These are phyloP conservation scores for Claviceps maximensis DNA, from an alignment of 2,329 filamentous ascomycete species.

Conservation along the genomic window DNA sequence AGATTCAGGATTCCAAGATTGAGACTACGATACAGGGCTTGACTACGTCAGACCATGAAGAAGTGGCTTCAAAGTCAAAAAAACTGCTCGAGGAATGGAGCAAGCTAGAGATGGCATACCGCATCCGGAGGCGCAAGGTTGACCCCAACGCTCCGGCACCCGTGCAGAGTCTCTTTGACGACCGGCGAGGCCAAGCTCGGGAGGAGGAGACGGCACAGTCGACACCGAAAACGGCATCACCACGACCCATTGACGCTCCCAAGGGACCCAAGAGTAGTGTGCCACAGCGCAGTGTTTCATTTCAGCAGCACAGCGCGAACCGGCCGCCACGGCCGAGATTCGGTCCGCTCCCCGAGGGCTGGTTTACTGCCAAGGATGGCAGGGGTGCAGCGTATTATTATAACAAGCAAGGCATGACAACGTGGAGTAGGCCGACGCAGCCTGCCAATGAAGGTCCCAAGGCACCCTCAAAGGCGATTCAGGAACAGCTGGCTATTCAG, in stretches of 20 bases:
- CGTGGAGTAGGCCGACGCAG: constrained; percentile 66
- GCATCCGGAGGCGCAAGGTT: constrained; percentile 81
- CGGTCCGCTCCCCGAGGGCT: constrained; percentile 61
- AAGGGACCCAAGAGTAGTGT: constrained; percentile 48
- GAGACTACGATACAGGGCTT: constrained; percentile 66
- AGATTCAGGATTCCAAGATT: constrained; percentile 93
- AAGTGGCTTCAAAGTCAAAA: constrained; percentile 58
- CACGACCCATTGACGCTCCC: constrained; percentile 37
- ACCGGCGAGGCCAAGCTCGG: constrained; percentile 41
- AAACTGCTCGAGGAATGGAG: constrained; percentile 73
- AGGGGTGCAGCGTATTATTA: constrained; percentile 77
- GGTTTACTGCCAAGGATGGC: constrained; percentile 63
- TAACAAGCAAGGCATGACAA: constrained; percentile 60
- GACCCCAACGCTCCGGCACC: constrained; percentile 56
- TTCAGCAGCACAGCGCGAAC: constrained; percentile 37
- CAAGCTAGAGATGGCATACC: constrained; percentile 78
- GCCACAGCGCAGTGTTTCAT: constrained; percentile 38
- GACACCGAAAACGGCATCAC: constrained; percentile 27
- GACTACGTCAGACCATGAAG: constrained; percentile 53
- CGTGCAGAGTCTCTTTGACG: constrained; percentile 43
- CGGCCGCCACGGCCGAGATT: constrained; percentile 40
- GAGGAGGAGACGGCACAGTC: constrained; percentile 26
- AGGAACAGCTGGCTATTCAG: constrained; percentile 62
- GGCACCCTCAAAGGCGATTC: constrained; percentile 46
- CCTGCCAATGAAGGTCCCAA: constrained; percentile 54